Base-by-base conservation (phyloP, 2,329 filamentous ascomycete species). In the Talaromyces sp. region DNA sequence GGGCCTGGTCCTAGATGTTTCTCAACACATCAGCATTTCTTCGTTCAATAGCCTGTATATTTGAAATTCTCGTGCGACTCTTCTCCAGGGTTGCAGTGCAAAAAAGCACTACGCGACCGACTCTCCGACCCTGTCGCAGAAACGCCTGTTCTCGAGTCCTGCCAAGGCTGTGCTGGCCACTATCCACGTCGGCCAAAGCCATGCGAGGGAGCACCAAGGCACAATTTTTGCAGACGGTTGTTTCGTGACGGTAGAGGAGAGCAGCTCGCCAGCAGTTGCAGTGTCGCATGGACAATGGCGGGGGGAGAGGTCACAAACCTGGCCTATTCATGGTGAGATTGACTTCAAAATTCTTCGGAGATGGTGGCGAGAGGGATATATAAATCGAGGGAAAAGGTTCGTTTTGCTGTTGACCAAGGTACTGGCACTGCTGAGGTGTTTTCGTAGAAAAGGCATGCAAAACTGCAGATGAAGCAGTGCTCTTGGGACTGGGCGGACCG, bases 321-420 rank as follows among this genome's bases (percentile, higher is more conserved):
- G 76, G 75, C 69, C 76, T 74, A 74, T 81, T 80, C 79, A 81
- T 81, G 66, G 65, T 72, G 62, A 48, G 51, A 48, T 58, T 46
- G 60, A 57, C 62, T 59, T 61, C 31, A 56, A 58, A 64, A 58
- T 61, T 64, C 43, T 60, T 35, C 31, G 52, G 58, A 61, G 48
- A 52, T 52, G 3, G 17, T 27, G 27, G 48, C 26, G 14, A 10
- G n/a, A 52, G 27, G 26, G 27, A 8, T 52, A n/a, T 26, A 52
- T 31, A 52, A 27, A 3, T 26, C 14, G 27, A 29, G 19, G 12
- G 26, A 52, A 52, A 11, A n/a, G 19, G 24, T 21, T 3, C 24
- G 43, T 38, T 31, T 31, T 19, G 46, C 21, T 38, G 48, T 32
- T 24, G 14, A 52, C 24, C 26, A 10, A 29, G 27, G 24, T 29